Conservation (phyloP, 306 rosid species). For the Cucumis hystrix region DNA sequence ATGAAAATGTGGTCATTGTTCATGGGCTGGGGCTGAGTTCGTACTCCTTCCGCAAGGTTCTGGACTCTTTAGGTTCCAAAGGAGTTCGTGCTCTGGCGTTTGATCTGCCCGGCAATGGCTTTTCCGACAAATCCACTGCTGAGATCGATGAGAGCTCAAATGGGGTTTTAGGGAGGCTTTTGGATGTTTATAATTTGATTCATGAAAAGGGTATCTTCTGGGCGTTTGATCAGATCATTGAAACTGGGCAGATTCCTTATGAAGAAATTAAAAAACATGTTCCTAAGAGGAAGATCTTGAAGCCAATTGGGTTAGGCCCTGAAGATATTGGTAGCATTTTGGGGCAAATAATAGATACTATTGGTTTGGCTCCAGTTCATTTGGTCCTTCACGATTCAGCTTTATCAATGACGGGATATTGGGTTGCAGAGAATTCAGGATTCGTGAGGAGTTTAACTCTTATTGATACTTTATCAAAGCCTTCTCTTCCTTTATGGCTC, state of each 20-base stretch:
- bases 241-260: conserved; percentile 86
- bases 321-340: conserved; percentile 55
- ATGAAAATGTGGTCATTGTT: conserved; percentile 47
- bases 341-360: conserved; percentile 53
- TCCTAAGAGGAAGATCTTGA: conserved; percentile 35
- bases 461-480: conserved; percentile 38
- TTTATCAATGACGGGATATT: conserved; percentile 45
- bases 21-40: conserved; percentile 73
- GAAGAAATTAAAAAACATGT: conserved; percentile 51
- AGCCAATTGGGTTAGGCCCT: conserved; percentile 51
- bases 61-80: conserved; percentile 27
- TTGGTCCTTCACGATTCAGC: conserved; percentile 83
- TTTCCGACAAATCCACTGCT: conserved; percentile 52
- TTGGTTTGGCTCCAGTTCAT: conserved; percentile 71
- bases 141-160: conserved; percentile 28
- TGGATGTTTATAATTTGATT: conserved; percentile 52
- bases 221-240: conserved; percentile 89
- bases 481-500: conserved; percentile 56
- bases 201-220: conserved; percentile 75
- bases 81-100: conserved; percentile 45
- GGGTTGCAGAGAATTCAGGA: conserved; percentile 52
- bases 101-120: conserved; percentile 84
- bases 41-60: conserved; percentile 40
- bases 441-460: conserved; percentile 66
- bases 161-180: conserved; percentile 61